These are phyloP conservation scores for Trifolium repens DNA, from an alignment of 306 rosid genomes.

Conservation along the genomic window DNA sequence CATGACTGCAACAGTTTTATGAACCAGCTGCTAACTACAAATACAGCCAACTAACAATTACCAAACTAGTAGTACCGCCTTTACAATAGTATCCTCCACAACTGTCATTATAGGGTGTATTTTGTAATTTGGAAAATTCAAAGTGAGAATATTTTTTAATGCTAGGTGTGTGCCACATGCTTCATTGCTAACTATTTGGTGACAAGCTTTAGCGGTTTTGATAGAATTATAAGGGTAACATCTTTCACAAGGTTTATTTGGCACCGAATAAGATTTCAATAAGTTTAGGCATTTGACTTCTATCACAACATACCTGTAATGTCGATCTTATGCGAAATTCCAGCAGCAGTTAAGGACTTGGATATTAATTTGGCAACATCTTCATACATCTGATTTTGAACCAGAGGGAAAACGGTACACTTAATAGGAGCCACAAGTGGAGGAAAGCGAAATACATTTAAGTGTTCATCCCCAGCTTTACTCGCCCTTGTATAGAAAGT, in stretches of 20 bases:
- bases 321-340: slow-evolving; percentile 84
- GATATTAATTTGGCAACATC: slow-evolving; percentile 82
- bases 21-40: slow-evolving; percentile 19
- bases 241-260: background rate
- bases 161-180: background rate
- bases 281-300: slow-evolving; percentile 4
- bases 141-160: background rate
- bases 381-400: slow-evolving; percentile 82
- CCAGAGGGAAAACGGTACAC: slow-evolving; percentile 96
- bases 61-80: background rate
- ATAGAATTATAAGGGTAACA: background rate
- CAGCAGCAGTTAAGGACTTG: slow-evolving; percentile 74
- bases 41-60: slow-evolving; percentile 5
- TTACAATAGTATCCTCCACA: background rate
- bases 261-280: background rate
- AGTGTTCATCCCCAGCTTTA: slow-evolving; percentile 81
- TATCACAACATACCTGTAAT: slow-evolving; percentile 62
- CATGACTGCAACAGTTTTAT: background rate
- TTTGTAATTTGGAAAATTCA: background rate
- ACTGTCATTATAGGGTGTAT: background rate
- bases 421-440: slow-evolving; percentile 92
- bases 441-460: slow-evolving; percentile 85
- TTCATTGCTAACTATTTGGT: background rate
- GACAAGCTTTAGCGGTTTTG: background rate
- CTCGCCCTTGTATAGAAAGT: slow-evolving; percentile 80